Evolutionary conservation across 176 grass and related monocot genomes (phyloP).

Genomic region (maize (Zea mays)): Zm-B73-REFERENCE-NAM-5.0 NC_050099.1:247846001-247846500

Average conservation of each 20-base stretch:
- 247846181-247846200: constrained; percentile 81
- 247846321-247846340: background rate
- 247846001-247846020: constrained; percentile 77
- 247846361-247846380: no score
- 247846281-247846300: background rate
- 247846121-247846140: background rate
- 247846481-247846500: constrained; percentile 9
- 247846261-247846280: background rate
- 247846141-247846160: constrained; percentile 82
- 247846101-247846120: background rate
- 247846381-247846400: no score
- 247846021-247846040: constrained; percentile 60
- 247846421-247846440: constrained; percentile 6
- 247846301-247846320: constrained; percentile 10
- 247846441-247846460: background rate
- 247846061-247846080: background rate
- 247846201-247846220: constrained; percentile 85
- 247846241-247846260: background rate
- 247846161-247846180: constrained; percentile 90
- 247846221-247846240: constrained; percentile 26
- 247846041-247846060: constrained; percentile 85
- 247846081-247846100: constrained; percentile 5
- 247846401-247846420: background rate
- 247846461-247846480: constrained; percentile 7
- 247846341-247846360: no score